phyloP scores from a whole-genome alignment of 2,329 filamentous ascomycete species.

The Fusarium sp. region DNA sequence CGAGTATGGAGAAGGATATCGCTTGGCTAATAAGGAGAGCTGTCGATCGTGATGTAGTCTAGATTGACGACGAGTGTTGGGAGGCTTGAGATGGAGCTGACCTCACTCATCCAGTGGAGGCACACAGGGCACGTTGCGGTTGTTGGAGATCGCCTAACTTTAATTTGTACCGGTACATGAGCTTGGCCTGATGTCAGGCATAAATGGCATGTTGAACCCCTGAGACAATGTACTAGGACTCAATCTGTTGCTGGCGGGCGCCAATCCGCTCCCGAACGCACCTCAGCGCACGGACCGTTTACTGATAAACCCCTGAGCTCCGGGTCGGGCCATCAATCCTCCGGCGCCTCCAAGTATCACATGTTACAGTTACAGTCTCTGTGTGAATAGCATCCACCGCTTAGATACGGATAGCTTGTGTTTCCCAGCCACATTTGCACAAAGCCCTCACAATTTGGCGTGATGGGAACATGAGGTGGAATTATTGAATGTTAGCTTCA shows the following conservation, averaged over 20 bases:
- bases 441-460: not conserved
- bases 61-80: constrained; percentile 41
- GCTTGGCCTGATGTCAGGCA: not conserved
- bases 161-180: constrained; percentile 22
- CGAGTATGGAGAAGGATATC: constrained; percentile 12
- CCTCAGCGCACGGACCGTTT: constrained; percentile 26
- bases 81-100: constrained; percentile 37
- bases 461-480: not conserved
- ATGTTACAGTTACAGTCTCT: constrained; percentile 6
- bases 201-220: not conserved
- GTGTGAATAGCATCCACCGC: not conserved
- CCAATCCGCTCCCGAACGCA: constrained; percentile 32
- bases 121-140: constrained; percentile 33
- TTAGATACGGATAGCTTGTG: not conserved
- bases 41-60: constrained; percentile 43
- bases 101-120: constrained; percentile 27
- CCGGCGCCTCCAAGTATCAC: not conserved
- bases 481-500: not conserved
- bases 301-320: constrained; percentile 27
- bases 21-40: constrained; percentile 36
- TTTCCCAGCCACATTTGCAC: not conserved
- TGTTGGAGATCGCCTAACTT: constrained; percentile 26
- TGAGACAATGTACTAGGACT: constrained; percentile 22
- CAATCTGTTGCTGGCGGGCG: not conserved
- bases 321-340: constrained; percentile 19